Evolutionary conservation across 805 yeast species (phyloP), one percentile per base, ranked within the genome.

Genomic region (Saccharomycopsis olivae): DNA sequence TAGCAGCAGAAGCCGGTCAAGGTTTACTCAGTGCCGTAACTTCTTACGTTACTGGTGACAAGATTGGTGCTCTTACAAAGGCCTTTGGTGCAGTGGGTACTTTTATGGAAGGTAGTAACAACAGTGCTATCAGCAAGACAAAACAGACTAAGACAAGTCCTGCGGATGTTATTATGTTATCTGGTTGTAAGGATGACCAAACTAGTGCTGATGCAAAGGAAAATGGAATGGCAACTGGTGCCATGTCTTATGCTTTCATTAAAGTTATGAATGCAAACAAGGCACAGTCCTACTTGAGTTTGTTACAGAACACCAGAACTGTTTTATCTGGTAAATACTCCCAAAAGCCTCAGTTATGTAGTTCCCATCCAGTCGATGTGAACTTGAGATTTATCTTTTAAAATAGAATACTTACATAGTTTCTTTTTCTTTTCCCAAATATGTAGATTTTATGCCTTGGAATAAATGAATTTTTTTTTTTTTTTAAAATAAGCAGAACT

Each of bases 181-280:
- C 80, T 5, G 87, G 87, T 3, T 79, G 87, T 54, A 78, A 75
- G 52, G 87, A 79, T 56, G 68, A 68, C 20, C 87, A 77, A 38
- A 54, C 59, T 16, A 41, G 49, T 41, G 87, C 87, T 4, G 87
- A 79, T 53, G 76, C 87, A 1, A 60, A 61, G 9, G 78, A 75
- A 49, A 71, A 68, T 15, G 83, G 83, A 8, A 53, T 55, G n/a
- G 69, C 75, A 24, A 78, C 87, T 0, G 87, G 87, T 38, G 87
- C 87, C 6, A 75, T 79, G 78, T 74, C 82, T 33, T 78, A 71
- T 60, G 75, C 86, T 1, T 78, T 80, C 50, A 65, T 78, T 38
- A 61, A 63, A 40, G 85, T 78, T 11, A 61, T 79, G 68, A 54
- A 60, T 23, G 61, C 65, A 33, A 65, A 69, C 47, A 73, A 76